Percentiles rank a stretch among this genome's conserved stretches.
phyloP scores from a whole-genome alignment of 2,329 filamentous ascomycete genomes.

The Pseudofabraea citricarpa region DNA sequence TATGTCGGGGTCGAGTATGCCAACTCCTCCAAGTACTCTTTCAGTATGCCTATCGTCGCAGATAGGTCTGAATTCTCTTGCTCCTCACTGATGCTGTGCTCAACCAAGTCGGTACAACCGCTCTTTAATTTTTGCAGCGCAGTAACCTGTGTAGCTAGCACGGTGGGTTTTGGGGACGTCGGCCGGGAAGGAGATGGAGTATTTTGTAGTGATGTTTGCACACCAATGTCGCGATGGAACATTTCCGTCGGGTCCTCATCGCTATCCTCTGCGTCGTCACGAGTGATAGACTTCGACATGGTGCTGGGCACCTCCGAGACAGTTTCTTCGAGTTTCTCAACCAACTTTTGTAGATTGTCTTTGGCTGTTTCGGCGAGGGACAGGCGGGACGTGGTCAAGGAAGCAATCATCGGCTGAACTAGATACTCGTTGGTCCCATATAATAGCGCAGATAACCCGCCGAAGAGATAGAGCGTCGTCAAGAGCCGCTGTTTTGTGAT shows the following conservation, averaged over 20 bases:
- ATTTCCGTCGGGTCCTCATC: slow-evolving; percentile 68
- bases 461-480: slow-evolving; percentile 54
- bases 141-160: slow-evolving; percentile 29
- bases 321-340: slow-evolving; percentile 44
- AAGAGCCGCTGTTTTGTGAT: slow-evolving; percentile 55
- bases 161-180: slow-evolving; percentile 25
- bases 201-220: slow-evolving; percentile 61
- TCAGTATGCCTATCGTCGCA: slow-evolving; percentile 42
- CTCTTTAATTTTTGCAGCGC: slow-evolving; percentile 32
- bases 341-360: slow-evolving; percentile 44
- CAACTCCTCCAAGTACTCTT: slow-evolving; percentile 61
- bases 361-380: slow-evolving; percentile 45
- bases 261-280: slow-evolving; percentile 33
- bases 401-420: slow-evolving; percentile 54
- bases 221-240: slow-evolving; percentile 76
- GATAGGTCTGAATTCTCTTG: slow-evolving; percentile 17
- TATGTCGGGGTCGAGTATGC: slow-evolving; percentile 37
- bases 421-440: slow-evolving; percentile 70
- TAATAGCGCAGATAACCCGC: slow-evolving; percentile 54
- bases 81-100: slow-evolving; percentile 28
- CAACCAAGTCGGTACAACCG: slow-evolving; percentile 46
- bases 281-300: slow-evolving; percentile 14
- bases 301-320: slow-evolving; percentile 56
- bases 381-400: slow-evolving; percentile 45
- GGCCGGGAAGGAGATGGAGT: slow-evolving; percentile 30